phyloP scores from a whole-genome alignment of 306 rosid genomes.

The Dryas alaskensis region DNA sequence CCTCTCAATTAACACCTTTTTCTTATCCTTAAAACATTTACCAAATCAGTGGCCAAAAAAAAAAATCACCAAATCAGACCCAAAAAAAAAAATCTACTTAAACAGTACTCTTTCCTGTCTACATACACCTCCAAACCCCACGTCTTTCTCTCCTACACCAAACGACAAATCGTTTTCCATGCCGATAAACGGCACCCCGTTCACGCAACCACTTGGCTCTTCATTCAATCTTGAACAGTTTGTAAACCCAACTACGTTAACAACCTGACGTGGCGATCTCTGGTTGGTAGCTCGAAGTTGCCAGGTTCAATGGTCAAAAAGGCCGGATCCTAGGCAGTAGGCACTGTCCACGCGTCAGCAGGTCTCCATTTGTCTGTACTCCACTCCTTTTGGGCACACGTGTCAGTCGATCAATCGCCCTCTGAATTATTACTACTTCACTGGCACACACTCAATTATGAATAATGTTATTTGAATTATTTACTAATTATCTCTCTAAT shows the following conservation, averaged over 20 bases:
- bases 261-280: conserved; percentile 12
- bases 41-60: no score
- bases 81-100: no score
- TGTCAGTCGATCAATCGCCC: conserved; percentile 19
- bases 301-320: conserved; percentile 33
- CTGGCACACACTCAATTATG: not conserved
- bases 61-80: no score
- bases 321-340: conserved; percentile 39
- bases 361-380: conserved; percentile 39
- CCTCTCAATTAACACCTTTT: no score
- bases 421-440: not conserved
- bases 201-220: not conserved
- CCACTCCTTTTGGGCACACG: conserved; percentile 40
- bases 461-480: no score
- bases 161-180: not conserved
- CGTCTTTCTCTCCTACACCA: not conserved
- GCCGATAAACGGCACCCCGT: conserved; percentile 5
- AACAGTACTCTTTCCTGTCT: no score
- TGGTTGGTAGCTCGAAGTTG: conserved; percentile 2
- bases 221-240: not conserved
- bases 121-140: no score
- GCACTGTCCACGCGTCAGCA: conserved; percentile 58
- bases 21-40: no score
- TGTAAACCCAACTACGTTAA: not conserved
- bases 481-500: no score